Base-by-base conservation (phyloP, 352 stramenopile species). In the Sclerospora graminicola region DNA sequence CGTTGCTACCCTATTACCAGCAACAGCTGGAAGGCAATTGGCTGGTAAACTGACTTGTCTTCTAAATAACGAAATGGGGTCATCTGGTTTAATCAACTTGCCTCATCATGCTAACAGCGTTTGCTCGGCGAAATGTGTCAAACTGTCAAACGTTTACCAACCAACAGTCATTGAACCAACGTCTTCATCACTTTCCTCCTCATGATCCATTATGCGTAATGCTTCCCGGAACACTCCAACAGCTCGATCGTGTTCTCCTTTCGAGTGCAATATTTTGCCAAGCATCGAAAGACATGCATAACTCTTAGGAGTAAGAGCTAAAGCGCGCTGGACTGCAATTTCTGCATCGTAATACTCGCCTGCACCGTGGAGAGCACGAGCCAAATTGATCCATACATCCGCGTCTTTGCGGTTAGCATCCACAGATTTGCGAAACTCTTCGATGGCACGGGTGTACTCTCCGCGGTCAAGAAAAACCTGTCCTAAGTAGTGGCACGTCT, bases 211-310 rank as follows among this genome's bases (percentile, higher is more conserved):
- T 13, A 92, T 47, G 8, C 66, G 64, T 9, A 92, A 46, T 19
- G 77, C 77, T 32, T 87, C 69, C 35, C 75, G 74, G 51, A 92
- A 92, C 13, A 86, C 62, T 14, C 78, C 49, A 27, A 89, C 82
- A 15, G 77, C 77, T 45, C 69, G 64, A 44, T 89, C 77, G 54
- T 89, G 73, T 31, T 89, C 75, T 26, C 80, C 80, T 41, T 76
- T 76, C 2, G 80, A 63, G 45, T 92, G 74, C 33, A 92, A 50
- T 28, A 92, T 88, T 62, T 89, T 92, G 37, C 80, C 80, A 15
- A 89, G 54, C 37, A 89, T 63, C 27, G 80, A 85, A 42, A 88
- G 51, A 11, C 65, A 69, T 28, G 68, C 54, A 46, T 89, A 87
- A 48, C 73, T 89, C 24, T 75, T 67, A 2, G 54, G 49, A 4